Conservation (phyloP, 345 rosid species). For the Brassica carinata region DNA sequence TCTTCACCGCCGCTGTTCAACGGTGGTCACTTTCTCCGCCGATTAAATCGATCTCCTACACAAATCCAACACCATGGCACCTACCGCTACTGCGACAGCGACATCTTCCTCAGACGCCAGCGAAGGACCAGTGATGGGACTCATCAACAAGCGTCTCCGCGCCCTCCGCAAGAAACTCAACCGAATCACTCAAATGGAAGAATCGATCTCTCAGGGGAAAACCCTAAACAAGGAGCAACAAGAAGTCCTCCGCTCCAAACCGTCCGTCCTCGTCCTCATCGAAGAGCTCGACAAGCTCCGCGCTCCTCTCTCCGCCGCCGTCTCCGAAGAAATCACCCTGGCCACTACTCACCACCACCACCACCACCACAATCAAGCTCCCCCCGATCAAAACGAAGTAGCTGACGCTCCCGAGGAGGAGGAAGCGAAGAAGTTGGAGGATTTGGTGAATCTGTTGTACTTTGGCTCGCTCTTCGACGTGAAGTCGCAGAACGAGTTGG, state of each 20-base stretch:
- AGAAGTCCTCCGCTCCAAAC: slow-evolving; percentile 84
- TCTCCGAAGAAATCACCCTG: slow-evolving; percentile 70
- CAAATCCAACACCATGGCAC: slow-evolving; percentile 28
- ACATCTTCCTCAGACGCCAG: slow-evolving; percentile 54
- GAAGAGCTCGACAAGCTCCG: slow-evolving; percentile 94
- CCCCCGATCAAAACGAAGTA: slow-evolving; percentile 18
- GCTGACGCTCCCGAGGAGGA: slow-evolving; percentile 22
- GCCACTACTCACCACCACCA: slow-evolving; percentile 15
- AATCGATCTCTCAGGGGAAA: slow-evolving; percentile 75
- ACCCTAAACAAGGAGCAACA: slow-evolving; percentile 81
- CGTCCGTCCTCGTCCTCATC: slow-evolving; percentile 58
- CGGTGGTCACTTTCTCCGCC: slow-evolving; percentile 32
- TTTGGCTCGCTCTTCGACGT: slow-evolving; percentile 84
- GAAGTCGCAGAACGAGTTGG: slow-evolving; percentile 73
- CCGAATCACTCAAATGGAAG: slow-evolving; percentile 85
- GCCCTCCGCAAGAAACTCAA: slow-evolving; percentile 84
- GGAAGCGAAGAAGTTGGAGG: slow-evolving; percentile 44
- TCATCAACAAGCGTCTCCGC: slow-evolving; percentile 91
- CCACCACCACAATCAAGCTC: slow-evolving; percentile 18
- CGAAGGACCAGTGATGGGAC: slow-evolving; percentile 81
- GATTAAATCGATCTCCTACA: not conserved
- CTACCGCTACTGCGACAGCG: slow-evolving; percentile 15
- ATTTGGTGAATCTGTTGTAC: slow-evolving; percentile 77
- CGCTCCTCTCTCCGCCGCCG: slow-evolving; percentile 61
- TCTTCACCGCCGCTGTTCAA: slow-evolving; percentile 26